These are phyloP conservation scores for Coemansia javaensis DNA, from an alignment of 192 early-diverging fungal species.

Conservation along the genomic window DNA sequence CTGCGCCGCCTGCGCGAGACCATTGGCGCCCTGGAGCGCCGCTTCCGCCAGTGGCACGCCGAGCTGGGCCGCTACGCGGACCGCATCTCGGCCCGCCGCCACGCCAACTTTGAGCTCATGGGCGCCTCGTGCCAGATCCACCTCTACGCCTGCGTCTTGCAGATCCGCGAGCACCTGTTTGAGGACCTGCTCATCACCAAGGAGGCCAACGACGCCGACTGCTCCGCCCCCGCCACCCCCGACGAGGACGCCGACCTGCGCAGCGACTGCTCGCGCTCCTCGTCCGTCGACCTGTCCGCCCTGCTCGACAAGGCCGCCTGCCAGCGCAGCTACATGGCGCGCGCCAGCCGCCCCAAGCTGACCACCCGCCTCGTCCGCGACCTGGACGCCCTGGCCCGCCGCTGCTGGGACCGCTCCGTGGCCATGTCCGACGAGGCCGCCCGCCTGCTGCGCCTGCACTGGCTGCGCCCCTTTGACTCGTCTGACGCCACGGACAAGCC, in stretches of 20 bases:
- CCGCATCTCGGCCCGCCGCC: conserved; percentile 34
- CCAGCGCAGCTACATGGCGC: conserved; percentile 35
- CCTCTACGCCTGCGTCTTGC: conserved; percentile 37
- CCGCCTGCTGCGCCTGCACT: conserved; percentile 28
- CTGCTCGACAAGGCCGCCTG: conserved; percentile 18
- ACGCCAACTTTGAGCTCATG: conserved; percentile 48
- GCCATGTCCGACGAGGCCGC: conserved; percentile 36
- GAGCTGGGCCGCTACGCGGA: conserved; percentile 45
- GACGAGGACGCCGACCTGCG: neutral
- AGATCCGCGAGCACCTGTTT: conserved; percentile 46
- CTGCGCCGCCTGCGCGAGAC: conserved; percentile 15
- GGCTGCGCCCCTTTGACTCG: conserved; percentile 20
- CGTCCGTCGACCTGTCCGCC: conserved; percentile 18
- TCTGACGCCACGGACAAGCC: neutral
- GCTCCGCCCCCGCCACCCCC: neutral
- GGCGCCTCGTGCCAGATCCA: conserved; percentile 42
- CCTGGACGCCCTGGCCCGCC: conserved; percentile 22
- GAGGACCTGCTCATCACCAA: conserved; percentile 24
- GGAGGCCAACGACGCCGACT: neutral
- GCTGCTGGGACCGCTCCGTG: conserved; percentile 35
- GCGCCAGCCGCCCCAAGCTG: conserved; percentile 24
- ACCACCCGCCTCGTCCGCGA: conserved; percentile 20
- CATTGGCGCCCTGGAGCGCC: conserved; percentile 23
- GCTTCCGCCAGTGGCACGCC: conserved; percentile 40
- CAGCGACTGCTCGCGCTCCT: conserved; percentile 9